Percentiles rank a stretch among this genome's conserved stretches.
Evolutionary conservation across 1,284 basidiomycete species (phyloP).

Genomic region (Meripilus lineatus): DNA sequence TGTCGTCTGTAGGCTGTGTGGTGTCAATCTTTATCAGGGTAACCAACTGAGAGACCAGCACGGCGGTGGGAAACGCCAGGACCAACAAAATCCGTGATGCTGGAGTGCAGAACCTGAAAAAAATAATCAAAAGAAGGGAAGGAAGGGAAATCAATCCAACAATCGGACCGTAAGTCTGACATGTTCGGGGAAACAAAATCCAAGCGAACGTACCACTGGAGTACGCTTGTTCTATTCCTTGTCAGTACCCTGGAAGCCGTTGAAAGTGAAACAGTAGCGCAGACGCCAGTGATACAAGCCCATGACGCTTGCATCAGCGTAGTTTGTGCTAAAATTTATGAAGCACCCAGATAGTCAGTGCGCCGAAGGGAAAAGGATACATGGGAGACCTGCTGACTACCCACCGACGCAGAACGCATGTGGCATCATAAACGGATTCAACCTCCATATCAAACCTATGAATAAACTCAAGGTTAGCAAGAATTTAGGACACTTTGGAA

Average conservation of each 20-base stretch:
- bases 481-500: too few relatives aligned
- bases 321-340: conserved; percentile 38
- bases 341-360: neutral
- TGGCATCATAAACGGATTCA: conserved; percentile 58
- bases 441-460: conserved; percentile 60
- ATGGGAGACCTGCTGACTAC: too few relatives aligned
- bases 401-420: conserved; percentile 50
- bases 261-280: conserved; percentile 44
- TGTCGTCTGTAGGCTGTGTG: conserved; percentile 39
- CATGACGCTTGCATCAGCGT: conserved; percentile 40
- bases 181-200: too few relatives aligned
- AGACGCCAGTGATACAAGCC: conserved; percentile 47
- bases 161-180: too few relatives aligned
- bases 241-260: conserved; percentile 24
- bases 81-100: conserved; percentile 30
- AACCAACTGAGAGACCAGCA: conserved; percentile 37
- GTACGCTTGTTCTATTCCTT: neutral
- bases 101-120: conserved; percentile 21
- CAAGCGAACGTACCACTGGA: conserved; percentile 10
- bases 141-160: neutral
- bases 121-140: neutral
- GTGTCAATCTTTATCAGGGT: conserved; percentile 40
- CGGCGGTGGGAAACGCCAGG: conserved; percentile 42
- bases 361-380: too few relatives aligned
- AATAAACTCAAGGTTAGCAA: neutral